phyloP scores from a whole-genome alignment of 2,329 filamentous ascomycete genomes.

The Nothophoma quercina region DNA sequence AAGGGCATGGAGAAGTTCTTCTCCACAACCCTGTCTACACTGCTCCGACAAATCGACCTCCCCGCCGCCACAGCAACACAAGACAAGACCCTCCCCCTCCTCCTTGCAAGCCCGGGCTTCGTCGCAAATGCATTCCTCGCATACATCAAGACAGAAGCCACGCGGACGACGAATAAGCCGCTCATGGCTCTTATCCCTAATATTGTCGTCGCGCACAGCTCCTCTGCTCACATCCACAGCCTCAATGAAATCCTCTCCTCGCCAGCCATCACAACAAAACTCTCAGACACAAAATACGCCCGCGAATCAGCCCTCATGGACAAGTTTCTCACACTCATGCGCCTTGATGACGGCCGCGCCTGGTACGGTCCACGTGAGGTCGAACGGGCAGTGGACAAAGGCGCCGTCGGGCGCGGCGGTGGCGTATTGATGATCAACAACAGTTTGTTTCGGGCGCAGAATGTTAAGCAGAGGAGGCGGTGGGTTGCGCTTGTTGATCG shows the following conservation, averaged over 20 bases:
- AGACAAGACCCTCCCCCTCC: conserved; percentile 63
- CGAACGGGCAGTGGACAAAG: conserved; percentile 81
- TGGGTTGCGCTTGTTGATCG: conserved; percentile 89
- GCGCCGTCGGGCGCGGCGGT: conserved; percentile 86
- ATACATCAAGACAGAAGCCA: conserved; percentile 69
- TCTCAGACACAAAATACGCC: conserved; percentile 88
- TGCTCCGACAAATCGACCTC: conserved; percentile 82
- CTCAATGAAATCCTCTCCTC: conserved; percentile 87
- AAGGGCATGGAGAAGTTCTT: conserved; percentile 81
- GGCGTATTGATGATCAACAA: conserved; percentile 88
- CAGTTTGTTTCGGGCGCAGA: conserved; percentile 82
- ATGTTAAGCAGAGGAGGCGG: conserved; percentile 75
- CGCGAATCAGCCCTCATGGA: conserved; percentile 87
- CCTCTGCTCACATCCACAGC: conserved; percentile 84
- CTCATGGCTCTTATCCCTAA: conserved; percentile 69
- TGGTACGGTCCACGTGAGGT: conserved; percentile 91
- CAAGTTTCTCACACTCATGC: conserved; percentile 77
- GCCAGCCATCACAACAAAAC: conserved; percentile 75
- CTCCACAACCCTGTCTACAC: conserved; percentile 75
- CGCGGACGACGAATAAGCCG: conserved; percentile 74
- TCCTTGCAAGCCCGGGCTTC: conserved; percentile 91
- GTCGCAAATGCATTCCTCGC: conserved; percentile 81
- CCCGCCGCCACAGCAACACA: conserved; percentile 12
- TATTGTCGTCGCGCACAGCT: conserved; percentile 78
- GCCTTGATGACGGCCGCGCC: conserved; percentile 84